Base-by-base conservation (phyloP, 371 early-diverging fungal species). In the Mucor sp. region DNA sequence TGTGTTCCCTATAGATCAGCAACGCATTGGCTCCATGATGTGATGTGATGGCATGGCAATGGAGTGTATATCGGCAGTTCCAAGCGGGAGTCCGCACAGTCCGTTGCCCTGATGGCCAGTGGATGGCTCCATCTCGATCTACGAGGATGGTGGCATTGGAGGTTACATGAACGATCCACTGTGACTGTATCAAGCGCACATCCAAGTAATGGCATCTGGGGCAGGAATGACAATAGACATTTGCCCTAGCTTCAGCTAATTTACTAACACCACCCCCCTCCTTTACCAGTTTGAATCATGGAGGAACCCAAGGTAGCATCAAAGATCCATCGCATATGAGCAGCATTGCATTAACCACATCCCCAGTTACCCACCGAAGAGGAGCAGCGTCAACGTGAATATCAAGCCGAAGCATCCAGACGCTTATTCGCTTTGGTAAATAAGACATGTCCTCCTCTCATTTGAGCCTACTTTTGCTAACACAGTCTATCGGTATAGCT, bases 361-460 rank as follows among this genome's bases (percentile, higher is more conserved):
- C 2, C 11, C 19, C 60, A 69, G 69, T 28, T 64, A 23, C 53
- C 59, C n/a, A 63, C 69, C 0, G 60, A 63, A 53, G 64, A 69
- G 41, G 48, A 61, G 8, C 62, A 67, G 53, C 60, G 56, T 23
- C 60, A 55, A 21, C 47, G 55, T 35, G 41, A 71, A 58, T 59
- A 64, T 27, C 64, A 70, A 53, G 62, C 39, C 19, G 79, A 64
- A 62, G 75, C 78, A 43, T 71, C 75, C 6, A 73, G 71, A 43
- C 69, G 76, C 28, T 65, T 78, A 48, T 75, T 78, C 33, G 56
- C 56, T 33, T 58, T 78, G 79, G 79, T 78, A 71, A 59, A 21
- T 11, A 15, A 21, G n/a, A 53, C 8, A 23, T 33, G 14, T 23
- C 17, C 33, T 33, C 37, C 28, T 1, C 17, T 33, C 7, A 7